Evolutionary conservation across 257 asterid species (phyloP), one percentile per base, ranked within the genome.

Genomic region (Nicotiana benthamiana): DNA sequence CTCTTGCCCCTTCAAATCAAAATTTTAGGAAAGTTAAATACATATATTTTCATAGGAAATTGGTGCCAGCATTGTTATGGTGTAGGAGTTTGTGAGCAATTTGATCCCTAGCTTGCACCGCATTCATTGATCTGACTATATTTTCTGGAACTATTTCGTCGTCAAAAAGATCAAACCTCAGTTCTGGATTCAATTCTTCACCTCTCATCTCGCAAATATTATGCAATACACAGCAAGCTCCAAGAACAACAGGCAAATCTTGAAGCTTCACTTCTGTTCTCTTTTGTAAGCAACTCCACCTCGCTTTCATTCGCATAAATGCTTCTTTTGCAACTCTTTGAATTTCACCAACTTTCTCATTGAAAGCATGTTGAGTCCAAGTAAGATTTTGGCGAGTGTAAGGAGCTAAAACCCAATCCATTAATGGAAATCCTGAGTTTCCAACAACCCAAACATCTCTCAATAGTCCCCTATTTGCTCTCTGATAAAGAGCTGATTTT

Each of bases 191-290:
- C 81, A 94, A 7, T 34, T 82, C 93, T 36, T 95, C 98, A 1
- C 84, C 80, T 22, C 86, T 85, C 84, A 87, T 89, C 91, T 93
- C 98, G 77, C 98, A 95, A 34, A 95, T 82, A 20, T 95, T 95
- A 63, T 95, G 96, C 90, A 95, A 64, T 9, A 95, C 98, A 70
- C 97, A 93, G 60, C 98, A 95, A 1, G 98, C 98, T 10, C 92
- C 96, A 18, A 95, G 93, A 2, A 95, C 91, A 24, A 91, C 86
- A 2, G 98, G 98, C 88, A 95, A 79, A 74, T 95, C 97, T 77
- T 88, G 93, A 15, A 92, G 93, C 66, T 95, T 95, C 85, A 93
- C 94, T 83, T 95, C 98, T 0, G 98, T 93, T 52, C 98, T 86
- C 90, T 88, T 95, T 84, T 80, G 91, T 85, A 95, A 80, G 84